Conservation (phyloP, 768 basidiomycete species). For the Porphyrellus cyaneotinctus region DNA sequence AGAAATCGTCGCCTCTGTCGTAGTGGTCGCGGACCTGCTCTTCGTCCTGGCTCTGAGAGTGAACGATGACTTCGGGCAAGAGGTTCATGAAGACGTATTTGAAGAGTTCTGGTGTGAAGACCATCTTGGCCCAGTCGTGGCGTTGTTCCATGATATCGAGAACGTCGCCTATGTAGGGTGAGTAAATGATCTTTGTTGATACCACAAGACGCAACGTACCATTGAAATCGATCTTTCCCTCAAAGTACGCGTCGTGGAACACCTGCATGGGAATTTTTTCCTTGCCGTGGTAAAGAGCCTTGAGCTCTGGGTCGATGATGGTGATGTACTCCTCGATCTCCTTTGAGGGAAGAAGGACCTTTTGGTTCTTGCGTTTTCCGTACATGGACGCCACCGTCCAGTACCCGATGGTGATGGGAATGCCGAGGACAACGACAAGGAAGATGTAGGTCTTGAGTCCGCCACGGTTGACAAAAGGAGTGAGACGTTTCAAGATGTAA, state of each 20-base stretch:
- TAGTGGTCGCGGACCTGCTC: constrained; percentile 96
- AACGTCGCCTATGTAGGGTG: constrained; percentile 65
- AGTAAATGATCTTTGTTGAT: too few species aligned
- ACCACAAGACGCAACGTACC: constrained; percentile 46
- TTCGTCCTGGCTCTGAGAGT: constrained; percentile 88
- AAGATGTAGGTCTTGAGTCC: constrained; percentile 86
- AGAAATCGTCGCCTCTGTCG: constrained; percentile 96
- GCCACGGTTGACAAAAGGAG: constrained; percentile 78
- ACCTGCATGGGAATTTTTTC: constrained; percentile 96
- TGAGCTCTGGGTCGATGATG: constrained; percentile 81
- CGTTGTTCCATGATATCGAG: constrained; percentile 91
- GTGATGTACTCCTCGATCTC: constrained; percentile 88
- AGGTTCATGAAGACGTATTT: constrained; percentile 87
- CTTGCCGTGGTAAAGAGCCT: constrained; percentile 72
- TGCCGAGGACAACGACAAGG: constrained; percentile 65
- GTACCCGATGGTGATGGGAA: constrained; percentile 80
- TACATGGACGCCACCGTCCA: constrained; percentile 86
- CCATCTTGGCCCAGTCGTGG: constrained; percentile 93
- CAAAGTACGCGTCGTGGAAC: constrained; percentile 97
- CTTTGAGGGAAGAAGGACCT: constrained; percentile 79
- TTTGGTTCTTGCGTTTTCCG: constrained; percentile 78
- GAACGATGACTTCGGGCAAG: constrained; percentile 90
- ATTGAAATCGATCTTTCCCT: constrained; percentile 93
- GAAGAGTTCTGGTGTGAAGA: constrained; percentile 87
- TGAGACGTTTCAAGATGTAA: constrained; percentile 74